phyloP scores from a whole-genome alignment of 1,284 basidiomycete genomes.

The Ustilago vetiveriae region DNA sequence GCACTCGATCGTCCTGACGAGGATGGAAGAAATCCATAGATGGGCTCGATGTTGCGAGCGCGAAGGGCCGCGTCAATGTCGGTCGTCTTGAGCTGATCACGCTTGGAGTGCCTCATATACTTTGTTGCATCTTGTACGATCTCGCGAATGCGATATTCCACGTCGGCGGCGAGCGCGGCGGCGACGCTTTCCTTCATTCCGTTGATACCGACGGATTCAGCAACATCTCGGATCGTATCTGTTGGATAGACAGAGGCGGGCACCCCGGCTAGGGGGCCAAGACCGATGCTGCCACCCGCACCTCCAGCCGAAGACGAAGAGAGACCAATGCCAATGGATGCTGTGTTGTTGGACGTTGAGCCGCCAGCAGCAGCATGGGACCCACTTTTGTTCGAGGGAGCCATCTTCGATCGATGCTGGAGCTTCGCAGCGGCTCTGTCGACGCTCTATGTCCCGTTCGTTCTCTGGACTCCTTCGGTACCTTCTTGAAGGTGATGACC shows the following conservation, averaged over 20 bases:
- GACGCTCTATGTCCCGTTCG: not conserved
- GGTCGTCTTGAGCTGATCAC: conserved; percentile 83
- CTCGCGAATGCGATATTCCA: conserved; percentile 94
- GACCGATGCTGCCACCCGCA: conserved; percentile 33
- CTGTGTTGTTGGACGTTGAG: conserved; percentile 23
- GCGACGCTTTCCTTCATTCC: conserved; percentile 83
- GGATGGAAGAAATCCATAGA: conserved; percentile 55
- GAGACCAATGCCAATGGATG: conserved; percentile 35
- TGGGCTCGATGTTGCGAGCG: conserved; percentile 86
- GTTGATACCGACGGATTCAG: conserved; percentile 85
- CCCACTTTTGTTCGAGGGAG: conserved; percentile 30
- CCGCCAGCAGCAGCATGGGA: conserved; percentile 24
- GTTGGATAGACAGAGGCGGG: conserved; percentile 62
- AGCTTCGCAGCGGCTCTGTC: not conserved
- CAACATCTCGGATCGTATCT: conserved; percentile 74
- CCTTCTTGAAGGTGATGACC: too few species aligned
- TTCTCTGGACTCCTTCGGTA: too few species aligned
- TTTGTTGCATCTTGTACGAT: conserved; percentile 94
- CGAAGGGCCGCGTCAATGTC: conserved; percentile 94
- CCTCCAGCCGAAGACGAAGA: conserved; percentile 26
- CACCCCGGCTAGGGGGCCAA: conserved; percentile 32
- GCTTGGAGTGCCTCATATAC: conserved; percentile 92
- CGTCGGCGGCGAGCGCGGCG: conserved; percentile 88
- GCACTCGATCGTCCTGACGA: conserved; percentile 42
- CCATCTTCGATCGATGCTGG: conserved; percentile 11